phyloP scores from a whole-genome alignment of 179 eudicot species.

The Silene vulgaris region DNA sequence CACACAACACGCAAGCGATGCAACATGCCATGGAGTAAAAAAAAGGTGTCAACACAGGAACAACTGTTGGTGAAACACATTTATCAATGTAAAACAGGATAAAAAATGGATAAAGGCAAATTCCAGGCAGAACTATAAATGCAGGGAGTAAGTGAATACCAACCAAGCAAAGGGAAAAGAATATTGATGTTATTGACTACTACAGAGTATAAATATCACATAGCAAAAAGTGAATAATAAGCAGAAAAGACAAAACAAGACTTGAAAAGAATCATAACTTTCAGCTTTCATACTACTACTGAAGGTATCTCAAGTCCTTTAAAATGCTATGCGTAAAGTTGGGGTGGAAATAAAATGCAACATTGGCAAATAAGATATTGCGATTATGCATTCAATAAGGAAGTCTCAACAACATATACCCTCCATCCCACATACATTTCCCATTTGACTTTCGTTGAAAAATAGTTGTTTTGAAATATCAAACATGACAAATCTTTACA shows the following conservation, averaged over 20 bases:
- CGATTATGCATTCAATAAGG: background rate
- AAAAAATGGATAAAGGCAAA: background rate
- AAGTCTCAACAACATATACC: background rate
- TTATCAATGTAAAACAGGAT: constrained; percentile 7
- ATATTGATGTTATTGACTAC: background rate
- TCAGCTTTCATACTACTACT: background rate
- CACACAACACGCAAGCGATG: background rate
- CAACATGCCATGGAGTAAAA: background rate
- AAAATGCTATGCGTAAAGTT: background rate
- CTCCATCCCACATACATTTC: background rate
- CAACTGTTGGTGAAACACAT: background rate
- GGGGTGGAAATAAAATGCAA: background rate
- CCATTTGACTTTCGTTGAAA: background rate
- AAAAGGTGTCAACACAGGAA: background rate
- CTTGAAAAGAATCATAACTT: background rate
- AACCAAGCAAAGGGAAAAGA: background rate
- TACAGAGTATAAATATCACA: background rate
- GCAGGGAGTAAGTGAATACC: background rate
- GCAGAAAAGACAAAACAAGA: background rate
- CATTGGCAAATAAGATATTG: background rate
- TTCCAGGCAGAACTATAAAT: background rate
- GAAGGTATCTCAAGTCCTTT: background rate
- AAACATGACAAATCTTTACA: background rate
- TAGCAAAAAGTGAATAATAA: background rate
- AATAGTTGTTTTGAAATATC: background rate